Evolutionary conservation across 768 basidiomycete genomes (phyloP), one percentile per base, ranked within the genome.

Genomic region (Boletus coccyginus): DNA sequence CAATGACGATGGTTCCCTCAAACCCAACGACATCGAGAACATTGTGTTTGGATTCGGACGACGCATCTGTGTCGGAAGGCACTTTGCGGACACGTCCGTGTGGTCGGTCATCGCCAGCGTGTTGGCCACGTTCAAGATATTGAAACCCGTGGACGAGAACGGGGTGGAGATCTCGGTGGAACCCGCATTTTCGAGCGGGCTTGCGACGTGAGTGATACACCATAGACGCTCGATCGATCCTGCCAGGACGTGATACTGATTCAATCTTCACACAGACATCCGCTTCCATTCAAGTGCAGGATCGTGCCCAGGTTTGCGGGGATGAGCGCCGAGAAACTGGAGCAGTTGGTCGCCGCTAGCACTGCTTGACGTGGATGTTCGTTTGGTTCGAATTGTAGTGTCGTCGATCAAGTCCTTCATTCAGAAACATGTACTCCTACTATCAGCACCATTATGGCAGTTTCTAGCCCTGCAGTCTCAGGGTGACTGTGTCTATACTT

Each of bases 1-100:
- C 7, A 17, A 40, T 24, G 33, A 29, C 2, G 51, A 45, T 19
- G 51, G 51, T 13, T 44, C 42, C 0, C 43, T 52, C 1, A 62
- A 61, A n/a, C 19, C 47, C 7, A 50, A 62, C 27, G 45, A 55
- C 11, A 24, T 55, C 3, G 46, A 45, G 42, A 41, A 46, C 38
- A 29, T 58, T 29, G 53, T 40, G 2, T 66, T 61, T 33, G 62
- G 66, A 31, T 65, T 65, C 31, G 66, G 66, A 36, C 55, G 66
- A 29, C 62, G 63, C 21, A 55, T 60, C 17, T 67, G 61, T 33
- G 44, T 52, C 7, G 63, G 59, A 14, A 42, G 59, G 27, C 39
- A 64, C 38, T 53, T 61, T 39, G 56, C 53, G 5, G 52, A 61
- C 31, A 19, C 45, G 19, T 57, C 62, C 1, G 7, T 57, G 11